phyloP scores from a whole-genome alignment of 495 filamentous ascomycete species.

The Tetracladium setigerum region DNA sequence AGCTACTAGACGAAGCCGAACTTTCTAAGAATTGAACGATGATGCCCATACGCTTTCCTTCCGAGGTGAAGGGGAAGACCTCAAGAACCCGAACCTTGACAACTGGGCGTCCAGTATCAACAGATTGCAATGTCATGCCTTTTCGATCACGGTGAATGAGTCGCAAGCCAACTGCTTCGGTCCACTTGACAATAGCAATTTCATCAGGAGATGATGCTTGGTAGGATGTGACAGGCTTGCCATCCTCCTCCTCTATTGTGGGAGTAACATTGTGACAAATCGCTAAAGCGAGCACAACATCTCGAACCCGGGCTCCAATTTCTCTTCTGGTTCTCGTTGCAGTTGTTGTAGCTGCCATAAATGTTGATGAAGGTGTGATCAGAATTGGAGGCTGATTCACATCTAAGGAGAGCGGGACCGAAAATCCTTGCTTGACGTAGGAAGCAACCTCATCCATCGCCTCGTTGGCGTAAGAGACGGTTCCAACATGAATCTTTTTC shows the following conservation, averaged over 20 bases:
- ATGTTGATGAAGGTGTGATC: conserved; percentile 67
- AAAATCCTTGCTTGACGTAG: conserved; percentile 78
- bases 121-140: conserved; percentile 70
- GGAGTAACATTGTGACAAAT: conserved; percentile 98
- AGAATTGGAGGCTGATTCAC: conserved; percentile 35
- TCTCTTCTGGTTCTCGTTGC: conserved; percentile 80
- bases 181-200: conserved; percentile 96
- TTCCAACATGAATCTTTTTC: conserved; percentile 97
- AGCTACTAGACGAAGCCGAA: conserved; percentile 25
- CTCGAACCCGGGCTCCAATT: conserved; percentile 85
- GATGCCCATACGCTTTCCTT: conserved; percentile 98
- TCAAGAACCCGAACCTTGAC: conserved; percentile 88
- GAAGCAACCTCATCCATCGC: conserved; percentile 94
- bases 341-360: conserved; percentile 47
- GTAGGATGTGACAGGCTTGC: conserved; percentile 71
- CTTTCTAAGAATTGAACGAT: conserved; percentile 72
- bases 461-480: conserved; percentile 95
- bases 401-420: conserved; percentile 28
- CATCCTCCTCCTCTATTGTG: conserved; percentile 75
- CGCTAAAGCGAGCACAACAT: conserved; percentile 83
- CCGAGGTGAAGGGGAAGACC: conserved; percentile 95
- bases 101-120: conserved; percentile 65
- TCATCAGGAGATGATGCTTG: conserved; percentile 97
- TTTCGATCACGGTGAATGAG: conserved; percentile 81
- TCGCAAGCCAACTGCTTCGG: conserved; percentile 84